Percentiles rank a stretch among this genome's conserved stretches.
These are phyloP conservation scores for Sclerospora graminicola DNA, from an alignment of 352 stramenopile species.

Conservation along the genomic window DNA sequence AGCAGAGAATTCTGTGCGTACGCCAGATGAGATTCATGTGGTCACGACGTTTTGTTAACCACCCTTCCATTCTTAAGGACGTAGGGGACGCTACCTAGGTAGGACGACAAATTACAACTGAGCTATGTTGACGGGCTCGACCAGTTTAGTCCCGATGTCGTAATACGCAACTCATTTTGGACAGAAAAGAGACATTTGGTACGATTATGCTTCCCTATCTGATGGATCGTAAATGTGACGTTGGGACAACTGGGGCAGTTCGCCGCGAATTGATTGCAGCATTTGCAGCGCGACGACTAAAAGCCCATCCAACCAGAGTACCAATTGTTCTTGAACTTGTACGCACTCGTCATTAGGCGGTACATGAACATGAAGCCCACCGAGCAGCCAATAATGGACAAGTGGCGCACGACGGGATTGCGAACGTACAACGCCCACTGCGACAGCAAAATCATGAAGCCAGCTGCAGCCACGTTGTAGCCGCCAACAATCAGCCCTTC, in stretches of 20 bases:
- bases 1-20: constrained; percentile 27
- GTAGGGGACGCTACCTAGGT: constrained; percentile 1
- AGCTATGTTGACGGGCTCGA: too few species aligned
- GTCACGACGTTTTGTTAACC: constrained; percentile 82
- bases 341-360: constrained; percentile 70
- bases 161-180: constrained; percentile 10
- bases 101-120: too few species aligned
- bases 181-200: constrained; percentile 18
- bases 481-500: constrained; percentile 73
- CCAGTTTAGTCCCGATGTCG: background rate
- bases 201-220: background rate
- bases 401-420: constrained; percentile 40
- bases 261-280: background rate
- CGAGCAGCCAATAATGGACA: constrained; percentile 43
- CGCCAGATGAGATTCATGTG: constrained; percentile 89
- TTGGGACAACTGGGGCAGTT: too few species aligned
- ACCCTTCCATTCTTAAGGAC: constrained; percentile 61
- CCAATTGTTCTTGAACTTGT: constrained; percentile 86
- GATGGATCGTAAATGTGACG: too few species aligned
- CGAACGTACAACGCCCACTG: constrained; percentile 77
- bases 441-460: constrained; percentile 71
- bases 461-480: constrained; percentile 53
- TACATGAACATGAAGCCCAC: constrained; percentile 77
- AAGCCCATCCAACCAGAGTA: constrained; percentile 82
- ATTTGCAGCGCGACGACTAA: constrained; percentile 24